Percentiles rank a stretch among this genome's conserved stretches.
phyloP scores from a whole-genome alignment of 768 basidiomycete species.

The Auricularia auricula-judae region DNA sequence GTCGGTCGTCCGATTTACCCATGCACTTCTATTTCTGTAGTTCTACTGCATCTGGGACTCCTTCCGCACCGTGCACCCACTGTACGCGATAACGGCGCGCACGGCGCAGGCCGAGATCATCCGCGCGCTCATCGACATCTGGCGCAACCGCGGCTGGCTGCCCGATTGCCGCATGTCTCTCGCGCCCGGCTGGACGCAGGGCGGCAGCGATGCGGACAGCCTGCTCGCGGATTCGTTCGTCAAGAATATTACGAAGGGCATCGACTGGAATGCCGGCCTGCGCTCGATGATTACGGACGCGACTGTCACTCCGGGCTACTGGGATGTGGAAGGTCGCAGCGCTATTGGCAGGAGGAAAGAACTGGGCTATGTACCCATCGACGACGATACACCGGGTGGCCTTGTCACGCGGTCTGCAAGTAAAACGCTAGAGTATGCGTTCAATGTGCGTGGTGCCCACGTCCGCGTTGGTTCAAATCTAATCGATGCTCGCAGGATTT shows the following conservation, averaged over 20 bases:
- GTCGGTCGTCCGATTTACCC: background rate
- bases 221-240: slow-evolving; percentile 17
- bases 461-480: too few relatives aligned
- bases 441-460: slow-evolving; percentile 1
- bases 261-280: slow-evolving; percentile 16
- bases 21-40: background rate
- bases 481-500: slow-evolving; percentile 4
- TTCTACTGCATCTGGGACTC: slow-evolving; percentile 18
- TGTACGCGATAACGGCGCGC: slow-evolving; percentile 10
- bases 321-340: slow-evolving; percentile 2
- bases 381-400: background rate
- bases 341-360: background rate
- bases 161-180: slow-evolving; percentile 19
- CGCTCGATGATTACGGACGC: slow-evolving; percentile 19
- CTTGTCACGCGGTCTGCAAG: slow-evolving; percentile 1
- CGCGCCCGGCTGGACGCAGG: slow-evolving; percentile 18
- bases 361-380: slow-evolving; percentile 4
- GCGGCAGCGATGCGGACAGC: slow-evolving; percentile 18
- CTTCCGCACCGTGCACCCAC: slow-evolving; percentile 9
- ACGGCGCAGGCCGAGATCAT: slow-evolving; percentile 12
- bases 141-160: slow-evolving; percentile 15
- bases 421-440: slow-evolving; percentile 9
- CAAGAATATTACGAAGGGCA: slow-evolving; percentile 16
- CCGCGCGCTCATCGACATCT: slow-evolving; percentile 18
- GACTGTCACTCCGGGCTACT: slow-evolving; percentile 12